Percentiles rank a stretch among this genome's conserved stretches.
Evolutionary conservation across 2,329 filamentous ascomycete species (phyloP).

Genomic region (Aspergillus floridensis): DNA sequence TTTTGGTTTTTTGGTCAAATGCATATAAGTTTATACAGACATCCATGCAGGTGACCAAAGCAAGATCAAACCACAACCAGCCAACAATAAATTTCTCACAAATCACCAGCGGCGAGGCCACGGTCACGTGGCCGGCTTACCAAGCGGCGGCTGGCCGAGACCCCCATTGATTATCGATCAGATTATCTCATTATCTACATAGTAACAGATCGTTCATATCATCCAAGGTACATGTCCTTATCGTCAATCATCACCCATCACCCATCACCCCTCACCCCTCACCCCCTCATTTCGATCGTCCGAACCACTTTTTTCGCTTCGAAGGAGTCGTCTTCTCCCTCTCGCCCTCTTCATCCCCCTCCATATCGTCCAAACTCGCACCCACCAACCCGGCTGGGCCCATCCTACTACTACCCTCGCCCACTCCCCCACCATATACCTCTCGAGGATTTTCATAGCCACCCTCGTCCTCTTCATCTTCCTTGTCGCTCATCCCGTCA

Average conservation of each 20-base stretch:
- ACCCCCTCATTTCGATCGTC: constrained; percentile 20
- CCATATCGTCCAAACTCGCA: constrained; percentile 9
- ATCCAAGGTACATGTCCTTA: neutral
- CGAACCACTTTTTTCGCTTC: constrained; percentile 34
- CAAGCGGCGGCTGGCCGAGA: constrained; percentile 19
- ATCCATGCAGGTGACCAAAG: no score
- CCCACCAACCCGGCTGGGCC: constrained; percentile 12
- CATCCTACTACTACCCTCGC: neutral
- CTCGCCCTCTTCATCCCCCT: constrained; percentile 15
- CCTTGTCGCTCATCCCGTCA: constrained; percentile 18
- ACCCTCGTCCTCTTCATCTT: constrained; percentile 14
- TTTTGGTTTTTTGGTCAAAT: no score
- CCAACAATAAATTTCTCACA: neutral
- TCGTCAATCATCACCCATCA: constrained; percentile 9
- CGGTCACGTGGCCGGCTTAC: constrained; percentile 21
- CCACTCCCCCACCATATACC: neutral
- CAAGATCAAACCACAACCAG: no score
- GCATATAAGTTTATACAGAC: no score
- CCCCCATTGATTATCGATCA: constrained; percentile 19
- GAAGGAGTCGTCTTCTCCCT: constrained; percentile 12
- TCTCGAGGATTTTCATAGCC: constrained; percentile 5
- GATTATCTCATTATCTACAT: neutral
- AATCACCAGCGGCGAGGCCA: constrained; percentile 13
- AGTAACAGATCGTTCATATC: neutral
- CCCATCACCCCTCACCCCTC: constrained; percentile 12